These are phyloP conservation scores for Gracilariopsis chorda DNA, from an alignment of 23 red algal genomes.

Conservation along the genomic window DNA sequence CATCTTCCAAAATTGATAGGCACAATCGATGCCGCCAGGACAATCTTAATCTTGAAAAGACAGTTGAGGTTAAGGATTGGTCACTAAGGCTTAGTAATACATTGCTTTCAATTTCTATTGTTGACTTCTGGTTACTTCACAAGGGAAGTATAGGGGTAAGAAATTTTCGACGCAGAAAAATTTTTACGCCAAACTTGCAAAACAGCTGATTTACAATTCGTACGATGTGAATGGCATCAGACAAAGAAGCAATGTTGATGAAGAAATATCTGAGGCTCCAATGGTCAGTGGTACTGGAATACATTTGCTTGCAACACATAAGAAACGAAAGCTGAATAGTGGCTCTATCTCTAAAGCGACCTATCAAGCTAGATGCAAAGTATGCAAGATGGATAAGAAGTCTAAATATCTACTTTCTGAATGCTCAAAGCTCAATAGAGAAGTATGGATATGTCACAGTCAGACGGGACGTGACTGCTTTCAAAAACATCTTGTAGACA, in stretches of 20 bases:
- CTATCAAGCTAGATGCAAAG: background rate
- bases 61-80: background rate
- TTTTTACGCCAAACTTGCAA: background rate
- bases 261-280: too few species aligned
- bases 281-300: too few species aligned
- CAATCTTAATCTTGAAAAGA: slow-evolving; percentile 1
- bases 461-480: background rate
- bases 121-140: background rate
- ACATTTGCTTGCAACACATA: too few species aligned
- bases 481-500: background rate
- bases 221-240: background rate
- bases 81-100: background rate
- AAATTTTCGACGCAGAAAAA: background rate
- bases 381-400: background rate
- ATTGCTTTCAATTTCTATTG: background rate
- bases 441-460: background rate
- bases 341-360: background rate
- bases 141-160: background rate
- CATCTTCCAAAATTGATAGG: too few species aligned
- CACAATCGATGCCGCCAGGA: background rate
- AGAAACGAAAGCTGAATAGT: too few species aligned
- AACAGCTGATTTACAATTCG: slow-evolving; percentile 12
- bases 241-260: background rate
- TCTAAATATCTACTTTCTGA: background rate
- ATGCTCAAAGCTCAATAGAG: background rate